These are phyloP conservation scores for Bauhinia variegata DNA, from an alignment of 306 rosid genomes.

Conservation along the genomic window DNA sequence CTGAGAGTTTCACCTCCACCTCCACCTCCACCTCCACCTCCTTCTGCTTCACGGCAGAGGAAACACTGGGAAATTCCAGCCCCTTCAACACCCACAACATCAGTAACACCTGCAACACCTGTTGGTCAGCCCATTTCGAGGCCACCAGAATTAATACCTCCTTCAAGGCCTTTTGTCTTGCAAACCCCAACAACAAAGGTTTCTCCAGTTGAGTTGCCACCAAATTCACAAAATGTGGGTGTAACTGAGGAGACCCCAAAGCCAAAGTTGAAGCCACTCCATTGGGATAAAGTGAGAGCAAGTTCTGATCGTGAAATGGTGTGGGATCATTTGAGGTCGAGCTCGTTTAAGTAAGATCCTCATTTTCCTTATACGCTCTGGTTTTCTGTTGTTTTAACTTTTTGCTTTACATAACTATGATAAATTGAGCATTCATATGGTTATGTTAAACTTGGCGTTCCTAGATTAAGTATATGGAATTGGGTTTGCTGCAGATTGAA, in stretches of 20 bases:
- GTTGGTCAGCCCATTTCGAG: conserved; percentile 41
- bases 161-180: conserved; percentile 56
- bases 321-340: conserved; percentile 96
- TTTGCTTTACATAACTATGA: conserved; percentile 9
- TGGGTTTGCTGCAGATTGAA: conserved; percentile 68
- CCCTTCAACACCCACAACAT: conserved; percentile 28
- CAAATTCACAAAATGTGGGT: conserved; percentile 41
- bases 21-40: conserved; percentile 29
- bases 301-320: conserved; percentile 97
- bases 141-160: conserved; percentile 64
- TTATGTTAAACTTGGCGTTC: conserved; percentile 29
- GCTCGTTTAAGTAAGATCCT: conserved; percentile 83
- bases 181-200: conserved; percentile 46
- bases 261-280: conserved; percentile 88
- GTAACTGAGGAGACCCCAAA: conserved; percentile 58
- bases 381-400: neutral
- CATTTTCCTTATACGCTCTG: neutral
- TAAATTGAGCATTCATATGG: conserved; percentile 16
- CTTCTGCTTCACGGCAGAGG: conserved; percentile 15
- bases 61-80: conserved; percentile 52
- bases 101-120: conserved; percentile 10
- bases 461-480: conserved; percentile 26
- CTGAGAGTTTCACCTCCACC: conserved; percentile 33
- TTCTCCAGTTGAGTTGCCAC: conserved; percentile 75
- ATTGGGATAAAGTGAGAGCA: conserved; percentile 99